Base-by-base conservation (phyloP, 2,329 filamentous ascomycete species). In the Lecanoromycetidae sp. region DNA sequence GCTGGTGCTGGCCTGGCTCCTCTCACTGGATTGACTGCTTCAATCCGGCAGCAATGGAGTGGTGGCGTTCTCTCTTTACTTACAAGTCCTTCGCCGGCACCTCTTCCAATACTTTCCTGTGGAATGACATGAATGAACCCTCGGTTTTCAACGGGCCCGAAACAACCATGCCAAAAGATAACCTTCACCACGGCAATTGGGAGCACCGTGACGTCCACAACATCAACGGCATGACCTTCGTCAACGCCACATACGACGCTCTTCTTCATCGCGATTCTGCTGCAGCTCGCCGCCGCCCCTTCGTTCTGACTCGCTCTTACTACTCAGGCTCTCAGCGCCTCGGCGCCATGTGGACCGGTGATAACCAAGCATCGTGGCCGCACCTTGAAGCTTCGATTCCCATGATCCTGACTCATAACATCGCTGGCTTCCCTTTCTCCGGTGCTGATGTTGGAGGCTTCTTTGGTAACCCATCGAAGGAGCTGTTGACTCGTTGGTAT, bases 41-140 rank as follows among this genome's bases (percentile, higher is more conserved):
- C 70, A 96, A 90, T 61, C 88, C 90, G n/a, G 82, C 82, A 45
- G 85, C 87, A 5, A 77, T 84, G 45, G 78, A 84, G 52, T 98
- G 91, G 91, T 98, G 91, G 90, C 83, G 79, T 56, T 68, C 73
- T 2, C 75, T 96, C 9, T 96, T 94, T 74, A 82, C 84, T 58
- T 96, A 93, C 56, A 80, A 86, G 61, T 76, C 69, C 33, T 98
- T 95, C 74, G 85, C 86, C 64, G 88, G 87, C 39, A 87, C 87
- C 1, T 75, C 82, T 57, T 73, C 81, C 54, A 98, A 96, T 63
- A 82, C 86, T 0, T 95, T 87, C 65, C 79, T 98, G 58, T 98
- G 91, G 91, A 98, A 98, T 63, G 91, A 98, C 63, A 98, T 98
- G 91, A 96, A 95, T 61, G 91, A 98, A 68, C 91, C 91, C 0